Conservation (phyloP, 768 basidiomycete species). For the Kwoniella sp. region DNA sequence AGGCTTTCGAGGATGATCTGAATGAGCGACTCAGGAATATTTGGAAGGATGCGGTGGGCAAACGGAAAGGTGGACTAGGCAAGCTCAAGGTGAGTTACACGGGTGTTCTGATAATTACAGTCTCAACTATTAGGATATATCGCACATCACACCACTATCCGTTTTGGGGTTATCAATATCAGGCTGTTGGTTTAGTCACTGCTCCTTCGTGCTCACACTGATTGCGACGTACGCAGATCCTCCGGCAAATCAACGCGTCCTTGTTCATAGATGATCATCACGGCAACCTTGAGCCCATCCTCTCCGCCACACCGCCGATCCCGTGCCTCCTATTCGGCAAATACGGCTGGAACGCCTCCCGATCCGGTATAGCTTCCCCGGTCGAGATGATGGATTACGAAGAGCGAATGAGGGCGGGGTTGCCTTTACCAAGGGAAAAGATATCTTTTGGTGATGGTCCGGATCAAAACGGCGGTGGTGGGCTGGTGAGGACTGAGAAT, state of each 20-base stretch:
- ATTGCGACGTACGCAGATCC: constrained; percentile 26
- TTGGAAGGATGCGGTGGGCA: constrained; percentile 26
- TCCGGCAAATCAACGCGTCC: constrained; percentile 43
- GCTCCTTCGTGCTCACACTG: neutral
- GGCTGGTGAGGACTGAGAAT: constrained; percentile 11
- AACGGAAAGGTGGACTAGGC: constrained; percentile 31
- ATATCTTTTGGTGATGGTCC: constrained; percentile 25
- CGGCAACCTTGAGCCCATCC: constrained; percentile 41
- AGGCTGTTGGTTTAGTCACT: no score
- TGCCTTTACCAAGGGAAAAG: constrained; percentile 22
- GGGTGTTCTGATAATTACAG: neutral
- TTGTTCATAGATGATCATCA: constrained; percentile 50
- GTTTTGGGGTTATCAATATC: no score
- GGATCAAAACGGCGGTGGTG: constrained; percentile 2
- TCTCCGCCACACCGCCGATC: constrained; percentile 27
- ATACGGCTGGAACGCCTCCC: constrained; percentile 40
- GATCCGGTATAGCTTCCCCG: constrained; percentile 35
- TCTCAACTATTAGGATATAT: no score
- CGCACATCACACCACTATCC: no score
- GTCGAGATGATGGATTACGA: constrained; percentile 44
- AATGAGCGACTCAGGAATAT: constrained; percentile 33
- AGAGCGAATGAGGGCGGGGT: constrained; percentile 29
- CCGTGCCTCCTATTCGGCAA: constrained; percentile 43
- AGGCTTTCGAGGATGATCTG: constrained; percentile 26
- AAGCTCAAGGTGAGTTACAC: constrained; percentile 40